Conservation (phyloP, 768 basidiomycete genomes). For the Clitopilus passeckerianus region DNA sequence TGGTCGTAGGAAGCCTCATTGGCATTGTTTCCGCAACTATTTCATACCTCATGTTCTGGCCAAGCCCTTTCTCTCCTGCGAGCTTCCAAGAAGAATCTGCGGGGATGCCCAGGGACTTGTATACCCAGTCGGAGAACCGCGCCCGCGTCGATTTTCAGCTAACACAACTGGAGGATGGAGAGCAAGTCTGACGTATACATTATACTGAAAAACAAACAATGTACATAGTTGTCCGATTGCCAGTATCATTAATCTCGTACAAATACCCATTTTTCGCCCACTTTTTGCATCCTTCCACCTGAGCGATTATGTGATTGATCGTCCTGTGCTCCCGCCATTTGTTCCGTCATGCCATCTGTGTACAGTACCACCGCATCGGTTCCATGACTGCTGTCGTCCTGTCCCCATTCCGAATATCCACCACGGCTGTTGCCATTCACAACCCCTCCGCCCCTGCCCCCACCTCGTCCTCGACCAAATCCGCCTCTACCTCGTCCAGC, state of each 20-base stretch:
- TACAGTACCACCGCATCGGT: constrained; percentile 56
- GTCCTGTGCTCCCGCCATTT: not conserved
- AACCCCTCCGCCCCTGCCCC: constrained; percentile 31
- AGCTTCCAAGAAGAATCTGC: constrained; percentile 25
- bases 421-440: constrained; percentile 45
- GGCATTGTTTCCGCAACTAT: constrained; percentile 45
- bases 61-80: constrained; percentile 46
- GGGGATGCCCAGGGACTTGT: constrained; percentile 38
- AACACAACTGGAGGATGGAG: constrained; percentile 34
- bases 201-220: constrained; percentile 15
- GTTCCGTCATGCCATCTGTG: not conserved
- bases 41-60: constrained; percentile 62
- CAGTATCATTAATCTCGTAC: constrained; percentile 36
- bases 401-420: constrained; percentile 28
- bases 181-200: constrained; percentile 28
- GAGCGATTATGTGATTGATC: constrained; percentile 10
- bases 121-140: constrained; percentile 18
- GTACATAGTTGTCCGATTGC: constrained; percentile 17
- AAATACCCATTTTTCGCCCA: constrained; percentile 73
- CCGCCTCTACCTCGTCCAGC: constrained; percentile 27
- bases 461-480: constrained; percentile 27
- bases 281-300: constrained; percentile 60
- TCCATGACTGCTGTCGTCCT: constrained; percentile 25
- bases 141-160: constrained; percentile 40
- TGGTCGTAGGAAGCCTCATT: constrained; percentile 57